These are phyloP conservation scores for Vigna reflexopilosa DNA, from an alignment of 306 rosid genomes.

Conservation along the genomic window DNA sequence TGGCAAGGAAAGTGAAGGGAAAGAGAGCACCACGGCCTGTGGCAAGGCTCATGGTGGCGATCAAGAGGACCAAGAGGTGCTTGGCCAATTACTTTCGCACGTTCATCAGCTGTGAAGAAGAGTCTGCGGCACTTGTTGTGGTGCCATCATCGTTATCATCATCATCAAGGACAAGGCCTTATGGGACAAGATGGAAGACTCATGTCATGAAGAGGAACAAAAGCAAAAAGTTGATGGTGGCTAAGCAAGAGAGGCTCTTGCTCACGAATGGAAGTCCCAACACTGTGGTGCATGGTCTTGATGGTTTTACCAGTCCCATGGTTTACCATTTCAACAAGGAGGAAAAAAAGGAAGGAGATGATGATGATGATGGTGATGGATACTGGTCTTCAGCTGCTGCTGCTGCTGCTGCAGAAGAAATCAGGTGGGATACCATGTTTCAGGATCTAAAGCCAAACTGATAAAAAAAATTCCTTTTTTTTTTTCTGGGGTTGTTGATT, in stretches of 20 bases:
- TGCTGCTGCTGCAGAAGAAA: constrained; percentile 62
- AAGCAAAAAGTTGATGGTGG: constrained; percentile 49
- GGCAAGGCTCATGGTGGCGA: constrained; percentile 62
- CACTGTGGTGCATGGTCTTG: constrained; percentile 47
- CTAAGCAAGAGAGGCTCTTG: constrained; percentile 63
- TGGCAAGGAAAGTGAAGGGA: constrained; percentile 61
- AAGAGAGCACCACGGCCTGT: constrained; percentile 49
- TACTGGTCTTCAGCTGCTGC: constrained; percentile 65
- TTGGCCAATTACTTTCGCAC: constrained; percentile 56
- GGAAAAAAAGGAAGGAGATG: constrained; percentile 45
- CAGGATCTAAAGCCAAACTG: constrained; percentile 88
- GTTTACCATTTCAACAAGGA: constrained; percentile 58
- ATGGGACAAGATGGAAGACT: constrained; percentile 59
- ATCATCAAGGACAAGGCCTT: constrained; percentile 52
- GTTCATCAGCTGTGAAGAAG: constrained; percentile 53
- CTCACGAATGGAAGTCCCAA: constrained; percentile 75
- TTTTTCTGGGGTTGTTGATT: constrained; percentile 6
- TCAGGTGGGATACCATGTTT: constrained; percentile 99
- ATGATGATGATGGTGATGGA: constrained; percentile 63
- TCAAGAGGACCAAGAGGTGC: constrained; percentile 73
- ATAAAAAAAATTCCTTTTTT: neutral
- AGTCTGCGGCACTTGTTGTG: constrained; percentile 72
- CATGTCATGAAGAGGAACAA: constrained; percentile 65
- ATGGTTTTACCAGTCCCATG: constrained; percentile 66
- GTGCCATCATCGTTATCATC: constrained; percentile 51